Evolutionary conservation across 345 rosid species (phyloP).

Genomic region (Eucalyptus dawsonii): DNA sequence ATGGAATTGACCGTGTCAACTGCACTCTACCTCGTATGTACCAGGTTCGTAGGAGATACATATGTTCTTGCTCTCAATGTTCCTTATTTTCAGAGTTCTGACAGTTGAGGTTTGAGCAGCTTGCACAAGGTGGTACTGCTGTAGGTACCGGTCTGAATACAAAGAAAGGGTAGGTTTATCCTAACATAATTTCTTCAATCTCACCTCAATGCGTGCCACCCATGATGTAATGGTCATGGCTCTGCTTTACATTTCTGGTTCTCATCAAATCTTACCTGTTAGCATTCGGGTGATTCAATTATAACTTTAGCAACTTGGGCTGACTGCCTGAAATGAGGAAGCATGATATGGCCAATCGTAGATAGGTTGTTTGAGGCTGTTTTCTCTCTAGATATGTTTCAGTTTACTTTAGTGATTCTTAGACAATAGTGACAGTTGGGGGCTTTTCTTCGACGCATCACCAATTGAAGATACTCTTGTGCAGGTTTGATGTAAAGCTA

Average conservation of each 20-base stretch:
- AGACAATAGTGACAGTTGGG: background rate
- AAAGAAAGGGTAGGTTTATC: constrained; percentile 69
- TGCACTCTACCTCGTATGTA: constrained; percentile 77
- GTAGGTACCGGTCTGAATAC: constrained; percentile 98
- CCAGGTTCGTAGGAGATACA: constrained; percentile 42
- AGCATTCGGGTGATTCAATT: background rate
- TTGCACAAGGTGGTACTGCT: constrained; percentile 99
- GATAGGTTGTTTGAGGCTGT: background rate
- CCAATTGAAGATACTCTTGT: background rate
- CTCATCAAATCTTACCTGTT: background rate
- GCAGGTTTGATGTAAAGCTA: constrained; percentile 85
- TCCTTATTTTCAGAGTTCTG: constrained; percentile 4
- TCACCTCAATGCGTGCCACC: background rate
- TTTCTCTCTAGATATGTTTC: background rate
- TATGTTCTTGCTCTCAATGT: background rate
- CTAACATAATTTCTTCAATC: background rate
- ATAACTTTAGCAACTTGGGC: background rate
- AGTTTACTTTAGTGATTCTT: background rate
- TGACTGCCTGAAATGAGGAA: background rate
- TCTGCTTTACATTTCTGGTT: background rate
- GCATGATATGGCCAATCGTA: background rate
- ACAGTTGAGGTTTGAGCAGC: constrained; percentile 44
- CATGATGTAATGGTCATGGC: background rate
- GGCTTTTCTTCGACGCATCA: background rate
- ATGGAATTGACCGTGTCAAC: constrained; percentile 66